Evolutionary conservation across 768 basidiomycete genomes (phyloP).

Genomic region (Suillus placidus): DNA sequence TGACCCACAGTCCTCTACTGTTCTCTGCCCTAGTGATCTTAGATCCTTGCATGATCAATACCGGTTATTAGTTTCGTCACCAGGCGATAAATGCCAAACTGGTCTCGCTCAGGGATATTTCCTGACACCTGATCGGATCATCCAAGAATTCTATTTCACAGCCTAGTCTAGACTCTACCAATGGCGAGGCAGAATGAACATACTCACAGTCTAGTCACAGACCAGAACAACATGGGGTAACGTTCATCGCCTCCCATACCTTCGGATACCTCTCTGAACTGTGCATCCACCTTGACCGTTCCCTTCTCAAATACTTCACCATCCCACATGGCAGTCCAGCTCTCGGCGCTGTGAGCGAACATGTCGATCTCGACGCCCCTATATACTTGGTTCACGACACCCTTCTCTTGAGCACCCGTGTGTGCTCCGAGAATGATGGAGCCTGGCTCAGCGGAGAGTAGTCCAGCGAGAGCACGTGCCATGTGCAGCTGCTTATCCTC

Average conservation of each 20-base stretch:
- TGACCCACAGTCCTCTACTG: neutral
- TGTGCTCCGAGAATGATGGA: conserved; percentile 51
- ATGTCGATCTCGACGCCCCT: neutral
- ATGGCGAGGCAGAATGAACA: neutral
- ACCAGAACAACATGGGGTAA: neutral
- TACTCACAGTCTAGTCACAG: neutral
- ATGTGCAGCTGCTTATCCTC: conserved; percentile 43
- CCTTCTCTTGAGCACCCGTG: conserved; percentile 19
- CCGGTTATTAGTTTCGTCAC: neutral
- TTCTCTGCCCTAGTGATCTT: neutral
- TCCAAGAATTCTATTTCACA: neutral
- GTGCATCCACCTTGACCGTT: conserved; percentile 27
- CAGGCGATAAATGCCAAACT: neutral
- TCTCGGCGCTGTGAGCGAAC: conserved; percentile 39
- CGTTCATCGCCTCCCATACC: neutral
- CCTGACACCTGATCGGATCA: neutral
- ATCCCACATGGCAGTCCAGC: conserved; percentile 43
- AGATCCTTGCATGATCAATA: neutral
- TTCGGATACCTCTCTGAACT: neutral
- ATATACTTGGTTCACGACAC: neutral
- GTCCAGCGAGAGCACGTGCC: conserved; percentile 42
- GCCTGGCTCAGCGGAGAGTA: conserved; percentile 47
- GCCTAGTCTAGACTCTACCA: neutral
- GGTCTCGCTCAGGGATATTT: neutral
- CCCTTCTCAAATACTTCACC: conserved; percentile 40